Evolutionary conservation across 225 moss, liverwort and hornwort species (phyloP), one percentile per base, ranked within the genome.

Genomic region (Bryum argenteum): DNA sequence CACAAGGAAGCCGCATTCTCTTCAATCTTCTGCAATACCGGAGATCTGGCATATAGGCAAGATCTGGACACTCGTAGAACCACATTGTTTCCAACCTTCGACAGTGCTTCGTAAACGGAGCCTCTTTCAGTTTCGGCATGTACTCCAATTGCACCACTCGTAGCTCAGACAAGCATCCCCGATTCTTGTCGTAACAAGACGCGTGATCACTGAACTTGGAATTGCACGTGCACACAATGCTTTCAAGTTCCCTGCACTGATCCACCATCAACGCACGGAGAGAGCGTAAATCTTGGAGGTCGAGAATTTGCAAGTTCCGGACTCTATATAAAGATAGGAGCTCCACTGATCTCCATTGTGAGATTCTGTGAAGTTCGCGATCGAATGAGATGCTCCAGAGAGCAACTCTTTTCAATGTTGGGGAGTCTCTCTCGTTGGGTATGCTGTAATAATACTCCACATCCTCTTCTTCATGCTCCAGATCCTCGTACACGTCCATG

Each of bases 171-270:
- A 68, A 55, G 55, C 54, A 55, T 40, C 68, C 68, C 11, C 39
- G 11, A n/a, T 54, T 8, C 12, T 55, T 55, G 8, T 68, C 10
- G 54, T 53, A 69, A 55, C 53, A 53, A 10, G 37, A 52, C 2
- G 26, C 1, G 13, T 12, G 13, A 11, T 21, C 54, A 41, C 9
- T 54, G n/a, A 9, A 38, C 0, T 18, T 54, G 5, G 39, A 68
- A 14, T 68, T 54, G 21, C 54, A 68, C 4, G 54, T 38, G 68
- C 68, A 68, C 2, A 55, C 40, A 56, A 55, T 68, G 8, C 55
- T 12, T 21, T 68, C 54, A 37, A 40, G 1, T 13, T 55, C 54
- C 3, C 55, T n/a, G 21, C 68, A 68, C 28, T 68, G 9, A 2
- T 4, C 4, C 5, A 68, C 68, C 24, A 13, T 53, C 16, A 55